Base-by-base conservation (phyloP, 73 alveolate genomes). In the Durusdinium trenchii region DNA sequence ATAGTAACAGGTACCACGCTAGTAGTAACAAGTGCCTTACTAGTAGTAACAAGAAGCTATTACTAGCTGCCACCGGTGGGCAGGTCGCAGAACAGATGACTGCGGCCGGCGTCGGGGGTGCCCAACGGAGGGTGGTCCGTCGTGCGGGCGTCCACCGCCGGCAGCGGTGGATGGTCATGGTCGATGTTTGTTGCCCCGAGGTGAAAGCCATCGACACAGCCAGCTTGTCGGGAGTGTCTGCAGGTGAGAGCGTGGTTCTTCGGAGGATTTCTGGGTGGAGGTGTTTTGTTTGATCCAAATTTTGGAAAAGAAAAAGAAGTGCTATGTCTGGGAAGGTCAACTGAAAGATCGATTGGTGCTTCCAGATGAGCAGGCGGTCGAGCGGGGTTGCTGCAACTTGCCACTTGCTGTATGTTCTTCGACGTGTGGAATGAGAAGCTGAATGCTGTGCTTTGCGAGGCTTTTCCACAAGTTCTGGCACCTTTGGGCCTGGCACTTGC, bases 401-500 rank as follows among this genome's bases (percentile, higher is more conserved):
- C 40, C 18, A 32, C 30, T 60, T 32, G 30, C 73, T 23, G 30
- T 1, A 60, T 60, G 1, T 60, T 60, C 69, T 23, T 23, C 18
- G 73, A 60, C 4, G 73, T 60, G 73, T 23, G 23, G 23, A 57
- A 12, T 23, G 32, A 57, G 69, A 57, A 23, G 23, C 69, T 12
- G 18, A 32, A 60, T 16, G 69, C 23, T 60, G 73, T 73, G 84
- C 43, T 5, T 35, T 75, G 20, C 5, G 42, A 89, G 96, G 96
- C 73, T 12, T 89, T 89, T 40, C 96, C 96, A 6, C 69, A 52
- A 42, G 86, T 64, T 16, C 51, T 89, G 86, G 96, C 96, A n/a
- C 96, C 96, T 12, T 75, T 89, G 69, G 96, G 96, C 86, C 86
- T 89, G 9, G 6, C 86, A 20, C 51, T 28, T 26, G 96, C 96